Conservation (phyloP, 228 moss, liverwort and hornwort genomes). For the Sphagnum fallax region DNA sequence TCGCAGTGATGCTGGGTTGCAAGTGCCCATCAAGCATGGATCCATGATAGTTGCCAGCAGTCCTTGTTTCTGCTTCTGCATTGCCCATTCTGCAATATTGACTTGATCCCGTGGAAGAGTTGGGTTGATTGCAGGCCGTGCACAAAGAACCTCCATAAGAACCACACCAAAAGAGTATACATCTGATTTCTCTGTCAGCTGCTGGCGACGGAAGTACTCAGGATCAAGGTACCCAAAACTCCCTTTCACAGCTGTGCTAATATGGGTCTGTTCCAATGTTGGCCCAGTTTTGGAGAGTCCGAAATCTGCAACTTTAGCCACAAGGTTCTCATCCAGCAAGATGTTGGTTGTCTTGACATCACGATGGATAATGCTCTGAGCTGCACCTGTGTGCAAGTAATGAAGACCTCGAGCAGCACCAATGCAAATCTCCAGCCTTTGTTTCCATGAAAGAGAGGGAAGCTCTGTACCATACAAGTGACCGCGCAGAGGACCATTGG, state of each 20-base stretch:
- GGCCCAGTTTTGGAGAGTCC: slow-evolving; percentile 94
- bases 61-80: slow-evolving; percentile 97
- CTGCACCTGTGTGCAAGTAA: slow-evolving; percentile 94
- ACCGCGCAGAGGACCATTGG: slow-evolving; percentile 72
- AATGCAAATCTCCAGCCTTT: slow-evolving; percentile 91
- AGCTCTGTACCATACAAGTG: slow-evolving; percentile 79
- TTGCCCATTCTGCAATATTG: slow-evolving; percentile 98
- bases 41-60: slow-evolving; percentile 94
- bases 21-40: slow-evolving; percentile 53
- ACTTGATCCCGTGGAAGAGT: slow-evolving; percentile 91
- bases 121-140: slow-evolving; percentile 90
- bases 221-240: slow-evolving; percentile 98
- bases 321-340: slow-evolving; percentile 86
- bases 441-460: slow-evolving; percentile 87
- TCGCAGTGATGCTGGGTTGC: slow-evolving; percentile 67
- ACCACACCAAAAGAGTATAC: slow-evolving; percentile 98
- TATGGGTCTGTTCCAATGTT: slow-evolving; percentile 85
- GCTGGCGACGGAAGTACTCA: slow-evolving; percentile 95
- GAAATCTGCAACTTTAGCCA: slow-evolving; percentile 95
- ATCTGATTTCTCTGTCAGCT: slow-evolving; percentile 90
- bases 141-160: slow-evolving; percentile 98
- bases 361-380: slow-evolving; percentile 90
- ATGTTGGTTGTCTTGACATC: slow-evolving; percentile 99
- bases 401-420: slow-evolving; percentile 90
- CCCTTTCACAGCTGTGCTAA: slow-evolving; percentile 97